Evolutionary conservation across 164 flowering plant species (phyloP).

Genomic region (Vitis rotundifolia): DNA sequence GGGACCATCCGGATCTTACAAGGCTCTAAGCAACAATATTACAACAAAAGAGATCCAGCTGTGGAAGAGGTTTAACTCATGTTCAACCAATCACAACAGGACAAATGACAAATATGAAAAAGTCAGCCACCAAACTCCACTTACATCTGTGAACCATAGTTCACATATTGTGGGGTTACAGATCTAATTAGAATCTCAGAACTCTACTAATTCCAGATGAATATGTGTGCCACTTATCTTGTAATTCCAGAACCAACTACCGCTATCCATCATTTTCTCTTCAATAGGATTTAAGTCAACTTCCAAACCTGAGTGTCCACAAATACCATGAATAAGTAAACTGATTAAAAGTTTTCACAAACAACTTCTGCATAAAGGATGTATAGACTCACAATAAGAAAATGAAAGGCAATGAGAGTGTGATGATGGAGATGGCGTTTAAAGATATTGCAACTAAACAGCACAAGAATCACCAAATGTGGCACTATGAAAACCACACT

Average conservation of each 20-base stretch:
- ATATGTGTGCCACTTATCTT: constrained; percentile 52
- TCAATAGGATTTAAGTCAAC: constrained; percentile 51
- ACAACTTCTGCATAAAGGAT: background rate
- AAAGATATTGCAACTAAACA: too few relatives aligned
- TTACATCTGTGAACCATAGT: constrained; percentile 48
- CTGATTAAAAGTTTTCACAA: background rate
- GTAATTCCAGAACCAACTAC: constrained; percentile 96
- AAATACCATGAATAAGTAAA: background rate
- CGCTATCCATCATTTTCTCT: constrained; percentile 51
- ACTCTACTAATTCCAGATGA: constrained; percentile 65
- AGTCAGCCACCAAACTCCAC: constrained; percentile 12
- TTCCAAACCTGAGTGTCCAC: constrained; percentile 51
- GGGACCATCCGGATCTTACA: background rate
- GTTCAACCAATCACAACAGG: constrained; percentile 51
- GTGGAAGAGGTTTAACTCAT: constrained; percentile 50
- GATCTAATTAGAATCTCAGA: constrained; percentile 26
- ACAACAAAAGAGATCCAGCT: constrained; percentile 8
- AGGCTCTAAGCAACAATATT: background rate
- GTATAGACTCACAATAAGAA: too few relatives aligned
- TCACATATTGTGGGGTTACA: constrained; percentile 33
- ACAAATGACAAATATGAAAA: background rate
- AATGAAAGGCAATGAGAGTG: too few relatives aligned
- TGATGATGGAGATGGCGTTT: too few relatives aligned
- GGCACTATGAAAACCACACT: too few relatives aligned
- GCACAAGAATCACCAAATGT: too few relatives aligned